phyloP scores from a whole-genome alignment of 805 yeast genomes.

The Kuraishia capsulata region DNA sequence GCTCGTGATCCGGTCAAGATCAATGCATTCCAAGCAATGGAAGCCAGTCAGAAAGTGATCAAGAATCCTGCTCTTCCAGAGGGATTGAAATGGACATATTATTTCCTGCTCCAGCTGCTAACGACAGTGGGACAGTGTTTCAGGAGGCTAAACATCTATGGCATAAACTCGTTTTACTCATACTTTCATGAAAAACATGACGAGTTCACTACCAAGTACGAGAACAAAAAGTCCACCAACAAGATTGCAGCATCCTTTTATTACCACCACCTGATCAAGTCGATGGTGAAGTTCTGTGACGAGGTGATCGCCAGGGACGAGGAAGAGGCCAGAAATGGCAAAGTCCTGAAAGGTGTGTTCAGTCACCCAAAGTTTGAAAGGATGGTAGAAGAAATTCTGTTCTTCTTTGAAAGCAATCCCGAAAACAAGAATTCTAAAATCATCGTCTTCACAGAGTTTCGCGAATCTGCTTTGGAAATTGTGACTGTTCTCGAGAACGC shows the following conservation, averaged over 20 bases:
- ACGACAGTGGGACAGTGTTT: constrained; percentile 67
- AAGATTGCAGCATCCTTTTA: constrained; percentile 56
- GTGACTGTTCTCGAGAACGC: constrained; percentile 50
- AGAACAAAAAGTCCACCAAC: constrained; percentile 50
- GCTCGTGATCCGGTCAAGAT: constrained; percentile 58
- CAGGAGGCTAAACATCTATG: constrained; percentile 68
- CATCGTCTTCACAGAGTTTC: constrained; percentile 78
- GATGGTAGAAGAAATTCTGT: constrained; percentile 44
- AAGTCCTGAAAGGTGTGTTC: constrained; percentile 18
- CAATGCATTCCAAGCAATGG: constrained; percentile 64
- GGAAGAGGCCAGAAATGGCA: constrained; percentile 9
- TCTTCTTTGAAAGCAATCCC: constrained; percentile 35
- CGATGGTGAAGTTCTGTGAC: constrained; percentile 36
- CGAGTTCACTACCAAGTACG: constrained; percentile 51
- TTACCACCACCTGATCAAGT: constrained; percentile 36
- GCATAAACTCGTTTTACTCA: constrained; percentile 65
- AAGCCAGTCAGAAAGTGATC: constrained; percentile 50
- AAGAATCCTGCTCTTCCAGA: constrained; percentile 48
- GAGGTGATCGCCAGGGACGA: constrained; percentile 23
- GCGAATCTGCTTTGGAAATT: constrained; percentile 88
- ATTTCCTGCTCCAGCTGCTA: constrained; percentile 50
- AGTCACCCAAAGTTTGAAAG: constrained; percentile 71
- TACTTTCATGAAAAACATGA: constrained; percentile 52
- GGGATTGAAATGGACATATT: constrained; percentile 68
- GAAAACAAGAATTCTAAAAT: constrained; percentile 52